Percentiles rank a stretch among this genome's conserved stretches.
phyloP scores from a whole-genome alignment of 1,139 yeast genomes.

The Protomyces pachydermus region DNA sequence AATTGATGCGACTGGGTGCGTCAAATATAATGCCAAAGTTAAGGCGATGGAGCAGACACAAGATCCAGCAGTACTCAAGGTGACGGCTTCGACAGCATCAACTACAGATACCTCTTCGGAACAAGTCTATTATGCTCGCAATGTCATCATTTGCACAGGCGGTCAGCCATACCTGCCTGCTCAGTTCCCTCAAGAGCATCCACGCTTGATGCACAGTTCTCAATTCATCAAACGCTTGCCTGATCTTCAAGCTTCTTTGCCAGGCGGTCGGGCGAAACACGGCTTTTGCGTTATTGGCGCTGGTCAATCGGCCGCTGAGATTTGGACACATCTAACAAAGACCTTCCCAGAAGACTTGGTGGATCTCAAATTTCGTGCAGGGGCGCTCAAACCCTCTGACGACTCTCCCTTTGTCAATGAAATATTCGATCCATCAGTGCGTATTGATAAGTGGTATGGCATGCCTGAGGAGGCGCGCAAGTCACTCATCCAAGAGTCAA shows the following conservation, averaged over 20 bases:
- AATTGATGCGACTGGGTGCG: slow-evolving; percentile 28
- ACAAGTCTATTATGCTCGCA: slow-evolving; percentile 21
- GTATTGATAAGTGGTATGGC: slow-evolving; percentile 32
- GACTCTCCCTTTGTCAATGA: slow-evolving; percentile 36
- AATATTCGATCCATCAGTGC: slow-evolving; percentile 34
- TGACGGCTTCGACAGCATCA: slow-evolving; percentile 1
- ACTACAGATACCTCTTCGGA: neutral
- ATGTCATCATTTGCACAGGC: slow-evolving; percentile 32
- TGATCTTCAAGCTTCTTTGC: neutral
- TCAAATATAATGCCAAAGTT: slow-evolving; percentile 31
- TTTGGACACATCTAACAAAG: slow-evolving; percentile 29
- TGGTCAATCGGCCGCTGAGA: slow-evolving; percentile 36
- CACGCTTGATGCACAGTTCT: slow-evolving; percentile 26
- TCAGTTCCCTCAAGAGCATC: slow-evolving; percentile 5
- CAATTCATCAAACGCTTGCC: slow-evolving; percentile 24
- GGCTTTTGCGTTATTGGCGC: slow-evolving; percentile 34
- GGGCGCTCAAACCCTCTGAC: slow-evolving; percentile 34
- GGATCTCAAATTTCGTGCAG: slow-evolving; percentile 32
- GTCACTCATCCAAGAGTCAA: slow-evolving; percentile 28
- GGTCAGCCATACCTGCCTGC: slow-evolving; percentile 32
- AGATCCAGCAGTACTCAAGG: slow-evolving; percentile 6
- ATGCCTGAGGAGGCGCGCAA: slow-evolving; percentile 24
- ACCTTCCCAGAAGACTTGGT: slow-evolving; percentile 27
- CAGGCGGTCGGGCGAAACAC: neutral
- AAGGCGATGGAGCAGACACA: slow-evolving; percentile 22